phyloP scores from a whole-genome alignment of 345 rosid species.

The Psidium guajava region DNA sequence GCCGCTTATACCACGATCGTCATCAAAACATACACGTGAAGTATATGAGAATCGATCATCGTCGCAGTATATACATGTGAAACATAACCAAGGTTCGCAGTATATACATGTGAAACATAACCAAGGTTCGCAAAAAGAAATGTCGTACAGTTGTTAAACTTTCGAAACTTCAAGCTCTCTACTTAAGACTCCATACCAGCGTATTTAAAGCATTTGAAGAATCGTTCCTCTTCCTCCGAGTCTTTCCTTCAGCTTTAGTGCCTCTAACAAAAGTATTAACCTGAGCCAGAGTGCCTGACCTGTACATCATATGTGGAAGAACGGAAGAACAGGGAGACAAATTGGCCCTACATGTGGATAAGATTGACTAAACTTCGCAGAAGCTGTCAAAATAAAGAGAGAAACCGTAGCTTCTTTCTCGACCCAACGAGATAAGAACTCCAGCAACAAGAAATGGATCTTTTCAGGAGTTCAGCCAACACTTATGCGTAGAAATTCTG shows the following conservation, averaged over 20 bases:
- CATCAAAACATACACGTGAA: not conserved
- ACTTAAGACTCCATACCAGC: not conserved
- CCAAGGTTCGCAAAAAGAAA: not conserved
- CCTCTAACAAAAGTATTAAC: not conserved
- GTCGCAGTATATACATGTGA: not conserved
- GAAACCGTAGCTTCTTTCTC: not conserved
- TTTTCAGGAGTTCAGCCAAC: not conserved
- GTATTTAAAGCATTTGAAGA: not conserved
- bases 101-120: not conserved
- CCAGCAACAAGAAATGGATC: not conserved
- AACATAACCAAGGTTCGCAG: not conserved
- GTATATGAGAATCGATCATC: not conserved
- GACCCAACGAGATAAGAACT: not conserved
- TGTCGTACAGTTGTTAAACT: not conserved
- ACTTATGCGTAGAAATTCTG: not conserved
- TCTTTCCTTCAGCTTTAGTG: not conserved
- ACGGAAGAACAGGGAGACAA: not conserved
- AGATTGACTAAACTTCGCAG: not conserved
- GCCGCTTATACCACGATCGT: not conserved
- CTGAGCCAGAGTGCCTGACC: not conserved
- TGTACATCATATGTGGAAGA: not conserved
- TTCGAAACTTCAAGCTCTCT: not conserved
- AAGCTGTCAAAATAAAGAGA: not conserved
- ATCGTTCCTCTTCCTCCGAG: not conserved
- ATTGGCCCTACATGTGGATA: not conserved